These are phyloP conservation scores for Mortierella claussenii DNA, from an alignment of 192 early-diverging fungal genomes.

Conservation along the genomic window DNA sequence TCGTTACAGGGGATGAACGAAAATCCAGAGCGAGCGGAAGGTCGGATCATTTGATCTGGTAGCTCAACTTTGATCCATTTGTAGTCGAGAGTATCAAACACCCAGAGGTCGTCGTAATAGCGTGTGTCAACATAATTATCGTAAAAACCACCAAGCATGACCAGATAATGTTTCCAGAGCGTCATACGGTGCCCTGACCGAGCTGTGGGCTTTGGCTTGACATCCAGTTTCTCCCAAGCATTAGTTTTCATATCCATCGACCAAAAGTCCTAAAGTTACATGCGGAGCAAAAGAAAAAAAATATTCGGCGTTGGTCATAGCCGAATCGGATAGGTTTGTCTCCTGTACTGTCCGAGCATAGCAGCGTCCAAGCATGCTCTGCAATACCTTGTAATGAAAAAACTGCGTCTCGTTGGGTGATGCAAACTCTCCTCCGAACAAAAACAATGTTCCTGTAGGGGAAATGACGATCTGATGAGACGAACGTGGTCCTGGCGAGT, in stretches of 20 bases:
- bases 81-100: conserved; percentile 72
- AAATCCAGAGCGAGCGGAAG: conserved; percentile 68
- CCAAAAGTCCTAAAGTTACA: conserved; percentile 76
- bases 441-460: conserved; percentile 67
- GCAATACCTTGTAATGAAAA: conserved; percentile 66
- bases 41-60: conserved; percentile 38
- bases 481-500: conserved; percentile 73
- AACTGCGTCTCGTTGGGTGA: conserved; percentile 72
- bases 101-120: conserved; percentile 75
- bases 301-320: too few species aligned
- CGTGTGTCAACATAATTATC: conserved; percentile 57
- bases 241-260: conserved; percentile 72
- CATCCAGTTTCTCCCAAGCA: conserved; percentile 75
- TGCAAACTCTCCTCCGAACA: conserved; percentile 75
- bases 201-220: conserved; percentile 61
- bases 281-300: conserved; percentile 1
- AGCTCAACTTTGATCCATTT: conserved; percentile 57
- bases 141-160: conserved; percentile 74
- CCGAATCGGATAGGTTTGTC: too few species aligned
- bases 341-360: too few species aligned
- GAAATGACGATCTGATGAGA: conserved; percentile 74
- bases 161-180: conserved; percentile 70
- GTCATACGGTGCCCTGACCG: conserved; percentile 74
- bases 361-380: too few species aligned
- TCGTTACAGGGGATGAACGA: conserved; percentile 66